phyloP scores from a whole-genome alignment of 495 filamentous ascomycete genomes.

The Neurospora cerealis region DNA sequence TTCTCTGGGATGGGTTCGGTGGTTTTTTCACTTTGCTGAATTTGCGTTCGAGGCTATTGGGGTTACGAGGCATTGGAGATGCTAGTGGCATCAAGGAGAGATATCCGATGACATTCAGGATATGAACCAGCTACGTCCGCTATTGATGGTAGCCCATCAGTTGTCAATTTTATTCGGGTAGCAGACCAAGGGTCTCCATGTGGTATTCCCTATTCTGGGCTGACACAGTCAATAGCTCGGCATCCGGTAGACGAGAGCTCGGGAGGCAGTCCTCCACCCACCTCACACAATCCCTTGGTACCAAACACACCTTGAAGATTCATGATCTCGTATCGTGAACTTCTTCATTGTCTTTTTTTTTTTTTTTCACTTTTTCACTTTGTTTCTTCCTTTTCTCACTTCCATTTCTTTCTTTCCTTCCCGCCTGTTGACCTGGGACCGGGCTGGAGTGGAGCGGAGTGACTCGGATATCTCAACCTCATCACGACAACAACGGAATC shows the following conservation, averaged over 20 bases:
- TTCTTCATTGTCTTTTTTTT: neutral
- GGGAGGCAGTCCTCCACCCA: neutral
- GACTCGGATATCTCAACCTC: neutral
- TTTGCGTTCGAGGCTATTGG: neutral
- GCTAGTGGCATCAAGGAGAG: neutral
- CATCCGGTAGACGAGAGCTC: neutral
- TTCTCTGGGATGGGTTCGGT: neutral
- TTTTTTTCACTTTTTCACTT: neutral
- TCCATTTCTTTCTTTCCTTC: neutral
- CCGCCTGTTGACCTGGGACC: neutral
- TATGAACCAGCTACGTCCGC: neutral
- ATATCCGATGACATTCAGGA: neutral
- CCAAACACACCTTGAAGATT: neutral
- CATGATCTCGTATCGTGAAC: neutral
- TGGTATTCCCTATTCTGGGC: neutral
- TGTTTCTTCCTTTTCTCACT: neutral
- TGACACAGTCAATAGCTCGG: neutral
- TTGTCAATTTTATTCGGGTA: neutral
- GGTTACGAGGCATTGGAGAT: no score
- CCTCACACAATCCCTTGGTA: neutral
- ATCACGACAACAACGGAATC: neutral
- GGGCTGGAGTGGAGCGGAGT: neutral
- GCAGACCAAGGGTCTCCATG: neutral
- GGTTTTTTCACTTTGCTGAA: neutral
- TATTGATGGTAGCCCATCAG: neutral